A percentile compares a stretch with the other conserved stretches of the same genome.
Evolutionary conservation across 2,329 filamentous ascomycete species (phyloP).

Genomic region (Fusarium agapanthi): DNA sequence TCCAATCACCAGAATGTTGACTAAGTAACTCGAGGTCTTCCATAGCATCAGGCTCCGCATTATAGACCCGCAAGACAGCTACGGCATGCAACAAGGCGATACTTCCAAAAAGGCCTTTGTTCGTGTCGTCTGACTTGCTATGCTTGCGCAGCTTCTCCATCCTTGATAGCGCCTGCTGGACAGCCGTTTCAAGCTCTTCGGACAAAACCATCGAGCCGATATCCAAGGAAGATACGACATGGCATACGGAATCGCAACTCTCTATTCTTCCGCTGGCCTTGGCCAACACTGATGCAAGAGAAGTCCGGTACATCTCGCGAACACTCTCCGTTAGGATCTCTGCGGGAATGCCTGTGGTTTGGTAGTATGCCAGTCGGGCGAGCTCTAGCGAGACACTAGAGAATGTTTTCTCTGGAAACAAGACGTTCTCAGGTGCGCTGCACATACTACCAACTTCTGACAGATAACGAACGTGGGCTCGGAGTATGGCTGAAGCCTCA

Average conservation of each 20-base stretch:
- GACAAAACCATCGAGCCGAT: constrained; percentile 62
- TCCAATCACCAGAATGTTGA: not conserved
- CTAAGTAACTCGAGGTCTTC: constrained; percentile 38
- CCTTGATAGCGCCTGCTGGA: constrained; percentile 60
- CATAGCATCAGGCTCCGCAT: constrained; percentile 86
- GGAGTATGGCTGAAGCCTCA: constrained; percentile 49
- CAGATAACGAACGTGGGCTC: constrained; percentile 63
- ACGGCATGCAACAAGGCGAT: constrained; percentile 85
- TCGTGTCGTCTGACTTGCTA: constrained; percentile 48
- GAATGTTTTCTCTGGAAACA: not conserved
- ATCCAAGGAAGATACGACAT: constrained; percentile 63
- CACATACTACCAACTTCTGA: constrained; percentile 51
- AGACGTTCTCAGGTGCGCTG: not conserved
- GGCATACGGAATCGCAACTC: constrained; percentile 62
- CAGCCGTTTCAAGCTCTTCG: constrained; percentile 62
- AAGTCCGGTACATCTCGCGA: constrained; percentile 62
- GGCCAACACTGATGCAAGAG: constrained; percentile 64
- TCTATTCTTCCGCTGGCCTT: constrained; percentile 64
- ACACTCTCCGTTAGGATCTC: constrained; percentile 61
- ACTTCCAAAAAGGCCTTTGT: constrained; percentile 62
- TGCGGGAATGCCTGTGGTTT: constrained; percentile 51
- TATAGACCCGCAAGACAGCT: constrained; percentile 88
- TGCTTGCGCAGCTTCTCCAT: constrained; percentile 62
- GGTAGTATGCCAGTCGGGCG: constrained; percentile 64
- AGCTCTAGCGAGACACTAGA: constrained; percentile 54